Conservation (phyloP, 2,329 filamentous ascomycete species). For the Canariomyces notabilis region DNA sequence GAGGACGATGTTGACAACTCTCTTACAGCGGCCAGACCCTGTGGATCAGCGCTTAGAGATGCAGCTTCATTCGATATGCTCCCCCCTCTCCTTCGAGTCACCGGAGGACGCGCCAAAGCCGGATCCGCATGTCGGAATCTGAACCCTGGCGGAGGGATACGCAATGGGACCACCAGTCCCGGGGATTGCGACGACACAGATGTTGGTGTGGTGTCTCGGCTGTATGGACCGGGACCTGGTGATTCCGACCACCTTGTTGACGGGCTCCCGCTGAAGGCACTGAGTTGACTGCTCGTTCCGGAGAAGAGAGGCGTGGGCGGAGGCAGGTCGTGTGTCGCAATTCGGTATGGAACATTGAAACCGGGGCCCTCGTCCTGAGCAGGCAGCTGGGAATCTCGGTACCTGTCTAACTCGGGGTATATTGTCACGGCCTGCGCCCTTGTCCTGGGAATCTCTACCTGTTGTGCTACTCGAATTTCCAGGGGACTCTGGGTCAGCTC, state of each 20-base stretch:
- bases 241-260: constrained; percentile 74
- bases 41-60: constrained; percentile 42
- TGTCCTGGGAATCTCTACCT: constrained; percentile 37
- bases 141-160: constrained; percentile 40
- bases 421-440: constrained; percentile 41
- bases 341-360: constrained; percentile 48
- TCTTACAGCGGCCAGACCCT: constrained; percentile 59
- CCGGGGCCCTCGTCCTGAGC: constrained; percentile 31
- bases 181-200: constrained; percentile 74
- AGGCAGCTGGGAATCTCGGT: constrained; percentile 44
- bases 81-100: constrained; percentile 53
- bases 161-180: constrained; percentile 48
- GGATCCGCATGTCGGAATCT: constrained; percentile 49
- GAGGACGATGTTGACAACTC: constrained; percentile 70
- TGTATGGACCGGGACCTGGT: constrained; percentile 63
- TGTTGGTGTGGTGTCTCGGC: constrained; percentile 71
- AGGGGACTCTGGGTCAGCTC: constrained; percentile 40
- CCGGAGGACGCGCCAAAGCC: constrained; percentile 51
- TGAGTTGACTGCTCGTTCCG: constrained; percentile 50
- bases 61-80: constrained; percentile 51
- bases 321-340: constrained; percentile 61
- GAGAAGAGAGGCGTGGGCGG: constrained; percentile 63
- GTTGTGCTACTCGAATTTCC: constrained; percentile 39
- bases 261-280: constrained; percentile 63
- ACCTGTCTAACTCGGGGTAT: constrained; percentile 59